Evolutionary conservation across 2,329 filamentous ascomycete genomes (phyloP).

Genomic region (Ophiocordyceps camponoti-leonardi): DNA sequence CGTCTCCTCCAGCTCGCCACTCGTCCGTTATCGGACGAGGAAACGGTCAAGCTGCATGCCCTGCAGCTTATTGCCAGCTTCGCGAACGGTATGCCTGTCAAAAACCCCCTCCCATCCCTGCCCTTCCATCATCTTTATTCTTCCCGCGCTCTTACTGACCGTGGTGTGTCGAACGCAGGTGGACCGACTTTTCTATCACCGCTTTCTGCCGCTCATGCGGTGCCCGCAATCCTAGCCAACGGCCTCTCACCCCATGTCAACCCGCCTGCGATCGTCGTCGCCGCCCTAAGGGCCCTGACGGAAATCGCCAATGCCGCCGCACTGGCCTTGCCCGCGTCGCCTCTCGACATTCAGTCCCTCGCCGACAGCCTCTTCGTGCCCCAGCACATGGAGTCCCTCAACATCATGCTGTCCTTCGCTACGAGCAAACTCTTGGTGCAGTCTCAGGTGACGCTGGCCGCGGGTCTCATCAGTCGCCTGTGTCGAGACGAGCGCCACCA

Average conservation of each 20-base stretch:
- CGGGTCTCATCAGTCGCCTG: slow-evolving; percentile 35
- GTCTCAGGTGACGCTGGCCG: slow-evolving; percentile 43
- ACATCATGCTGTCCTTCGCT: slow-evolving; percentile 45
- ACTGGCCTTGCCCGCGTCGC: slow-evolving; percentile 32
- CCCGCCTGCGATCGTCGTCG: slow-evolving; percentile 48
- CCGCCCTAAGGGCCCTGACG: slow-evolving; percentile 58
- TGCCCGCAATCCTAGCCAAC: slow-evolving; percentile 54
- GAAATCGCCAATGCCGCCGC: slow-evolving; percentile 50
- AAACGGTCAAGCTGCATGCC: slow-evolving; percentile 58
- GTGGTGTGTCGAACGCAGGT: slow-evolving; percentile 36
- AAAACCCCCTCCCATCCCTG: slow-evolving; percentile 6
- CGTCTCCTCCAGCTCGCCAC: slow-evolving; percentile 15
- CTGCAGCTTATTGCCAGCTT: slow-evolving; percentile 73
- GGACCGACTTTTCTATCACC: slow-evolving; percentile 65
- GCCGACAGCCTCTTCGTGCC: slow-evolving; percentile 48
- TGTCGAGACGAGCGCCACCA: slow-evolving; percentile 57
- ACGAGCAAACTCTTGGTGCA: slow-evolving; percentile 34
- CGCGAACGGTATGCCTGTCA: slow-evolving; percentile 68
- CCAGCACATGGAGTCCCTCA: slow-evolving; percentile 43
- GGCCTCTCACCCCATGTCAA: slow-evolving; percentile 48
- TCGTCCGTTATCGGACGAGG: slow-evolving; percentile 36
- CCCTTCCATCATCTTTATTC: neutral
- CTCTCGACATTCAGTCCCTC: slow-evolving; percentile 30
- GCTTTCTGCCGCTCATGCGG: slow-evolving; percentile 47
- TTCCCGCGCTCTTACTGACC: neutral